A percentile compares a stretch with the other conserved stretches of the same genome.
phyloP scores from a whole-genome alignment of 2,329 filamentous ascomycete species.

The Thelonectria blattea region DNA sequence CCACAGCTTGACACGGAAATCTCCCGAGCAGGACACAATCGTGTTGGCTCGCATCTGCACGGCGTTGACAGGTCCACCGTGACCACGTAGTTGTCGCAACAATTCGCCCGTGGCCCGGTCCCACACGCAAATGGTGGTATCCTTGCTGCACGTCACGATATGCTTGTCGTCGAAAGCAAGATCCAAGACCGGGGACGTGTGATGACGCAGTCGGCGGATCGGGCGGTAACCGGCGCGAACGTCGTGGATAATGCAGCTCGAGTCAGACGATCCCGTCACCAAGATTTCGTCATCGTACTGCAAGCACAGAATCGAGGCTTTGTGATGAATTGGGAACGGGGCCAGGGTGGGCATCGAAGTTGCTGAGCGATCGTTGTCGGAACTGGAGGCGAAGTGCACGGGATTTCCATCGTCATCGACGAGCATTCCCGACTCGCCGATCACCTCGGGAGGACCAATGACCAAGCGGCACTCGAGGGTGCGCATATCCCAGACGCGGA shows the following conservation, averaged over 20 bases:
- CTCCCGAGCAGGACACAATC: conserved; percentile 91
- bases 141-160: conserved; percentile 97
- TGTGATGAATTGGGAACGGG: conserved; percentile 74
- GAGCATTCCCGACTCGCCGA: conserved; percentile 59
- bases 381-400: conserved; percentile 61
- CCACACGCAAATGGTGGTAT: conserved; percentile 93
- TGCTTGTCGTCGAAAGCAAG: conserved; percentile 90
- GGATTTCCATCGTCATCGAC: conserved; percentile 57
- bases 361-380: conserved; percentile 54
- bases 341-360: conserved; percentile 59
- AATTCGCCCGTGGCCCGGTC: conserved; percentile 79
- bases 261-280: conserved; percentile 93
- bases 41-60: conserved; percentile 94
- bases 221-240: conserved; percentile 80
- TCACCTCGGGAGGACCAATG: conserved; percentile 77
- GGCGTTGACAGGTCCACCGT: conserved; percentile 92
- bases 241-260: conserved; percentile 89
- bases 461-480: conserved; percentile 85
- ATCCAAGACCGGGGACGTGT: conserved; percentile 89
- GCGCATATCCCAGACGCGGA: conserved; percentile 94
- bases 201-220: conserved; percentile 76
- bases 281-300: conserved; percentile 94
- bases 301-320: conserved; percentile 90
- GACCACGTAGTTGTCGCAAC: conserved; percentile 80
- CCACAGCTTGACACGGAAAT: conserved; percentile 94